Conservation (phyloP, 768 basidiomycete genomes). For the Phanerodontia chrysosporium region DNA sequence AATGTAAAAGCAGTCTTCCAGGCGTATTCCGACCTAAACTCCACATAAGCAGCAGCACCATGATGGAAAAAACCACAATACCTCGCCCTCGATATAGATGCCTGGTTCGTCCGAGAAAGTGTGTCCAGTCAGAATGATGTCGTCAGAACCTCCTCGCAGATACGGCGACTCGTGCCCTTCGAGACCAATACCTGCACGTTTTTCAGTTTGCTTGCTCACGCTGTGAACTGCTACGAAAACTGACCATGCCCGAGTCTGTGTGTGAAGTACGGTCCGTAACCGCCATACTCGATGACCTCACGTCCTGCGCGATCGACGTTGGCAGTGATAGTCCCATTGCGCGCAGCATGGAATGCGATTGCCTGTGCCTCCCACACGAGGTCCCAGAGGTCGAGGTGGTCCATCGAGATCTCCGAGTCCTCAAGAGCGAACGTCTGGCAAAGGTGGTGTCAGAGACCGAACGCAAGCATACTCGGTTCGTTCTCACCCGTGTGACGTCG, state of each 20-base stretch:
- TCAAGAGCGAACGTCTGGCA: slow-evolving; percentile 62
- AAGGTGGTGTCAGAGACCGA: neutral
- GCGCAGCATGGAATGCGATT: slow-evolving; percentile 44
- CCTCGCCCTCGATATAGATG: slow-evolving; percentile 67
- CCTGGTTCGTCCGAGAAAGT: slow-evolving; percentile 84
- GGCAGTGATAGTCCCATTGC: slow-evolving; percentile 44
- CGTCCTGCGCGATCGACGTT: slow-evolving; percentile 64
- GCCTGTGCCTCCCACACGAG: slow-evolving; percentile 61
- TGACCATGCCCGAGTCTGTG: slow-evolving; percentile 79
- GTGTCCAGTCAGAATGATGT: slow-evolving; percentile 57
- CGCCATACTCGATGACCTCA: slow-evolving; percentile 34
- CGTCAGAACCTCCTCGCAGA: slow-evolving; percentile 63
- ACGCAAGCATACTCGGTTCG: neutral
- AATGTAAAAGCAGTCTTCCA: slow-evolving; percentile 84
- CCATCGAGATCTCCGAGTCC: slow-evolving; percentile 47
- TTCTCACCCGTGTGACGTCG: slow-evolving; percentile 72
- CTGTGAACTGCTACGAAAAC: slow-evolving; percentile 7
- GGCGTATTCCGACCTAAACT: slow-evolving; percentile 63
- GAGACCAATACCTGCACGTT: slow-evolving; percentile 65
- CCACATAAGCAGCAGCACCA: slow-evolving; percentile 13
- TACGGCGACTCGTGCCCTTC: slow-evolving; percentile 84
- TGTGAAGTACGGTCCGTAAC: slow-evolving; percentile 62
- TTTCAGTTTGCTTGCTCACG: neutral
- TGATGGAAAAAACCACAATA: slow-evolving; percentile 17
- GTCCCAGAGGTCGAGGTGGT: slow-evolving; percentile 59